phyloP scores from a whole-genome alignment of 495 filamentous ascomycete genomes.

The Penicillium antarcticum region DNA sequence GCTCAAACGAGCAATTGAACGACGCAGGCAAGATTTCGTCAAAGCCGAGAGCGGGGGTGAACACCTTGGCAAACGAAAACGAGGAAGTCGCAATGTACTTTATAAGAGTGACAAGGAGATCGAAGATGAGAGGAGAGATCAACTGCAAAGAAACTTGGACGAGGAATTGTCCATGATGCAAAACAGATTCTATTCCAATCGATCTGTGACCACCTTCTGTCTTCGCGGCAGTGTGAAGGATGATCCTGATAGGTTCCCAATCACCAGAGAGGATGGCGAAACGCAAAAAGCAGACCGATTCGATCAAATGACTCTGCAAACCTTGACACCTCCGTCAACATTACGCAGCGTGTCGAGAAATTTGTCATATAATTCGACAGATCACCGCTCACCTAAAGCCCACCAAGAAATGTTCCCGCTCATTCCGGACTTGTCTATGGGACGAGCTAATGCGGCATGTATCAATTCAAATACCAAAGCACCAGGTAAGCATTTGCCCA shows the following conservation, averaged over 20 bases:
- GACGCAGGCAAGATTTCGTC: not conserved
- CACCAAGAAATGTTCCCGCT: too few species aligned
- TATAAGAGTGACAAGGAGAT: not conserved
- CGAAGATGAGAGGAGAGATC: not conserved
- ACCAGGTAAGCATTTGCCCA: too few species aligned
- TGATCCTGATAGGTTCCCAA: slow-evolving; percentile 3
- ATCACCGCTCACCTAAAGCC: too few species aligned
- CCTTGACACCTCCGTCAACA: too few species aligned
- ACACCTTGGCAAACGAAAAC: not conserved
- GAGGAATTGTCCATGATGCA: not conserved
- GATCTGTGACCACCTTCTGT: not conserved
- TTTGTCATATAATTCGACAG: too few species aligned
- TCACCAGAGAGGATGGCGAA: not conserved
- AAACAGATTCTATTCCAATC: not conserved
- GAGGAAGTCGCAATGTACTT: not conserved
- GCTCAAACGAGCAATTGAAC: not conserved
- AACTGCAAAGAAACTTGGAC: not conserved
- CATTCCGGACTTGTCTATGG: too few species aligned
- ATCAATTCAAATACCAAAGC: too few species aligned
- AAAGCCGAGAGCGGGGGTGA: not conserved
- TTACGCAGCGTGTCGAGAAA: too few species aligned
- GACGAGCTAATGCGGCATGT: too few species aligned
- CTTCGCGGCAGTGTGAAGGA: not conserved
- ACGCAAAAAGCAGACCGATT: not conserved
- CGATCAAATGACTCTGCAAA: too few species aligned